Base-by-base conservation (phyloP, 2,329 filamentous ascomycete species). In the Colletotrichum sansevieriae region DNA sequence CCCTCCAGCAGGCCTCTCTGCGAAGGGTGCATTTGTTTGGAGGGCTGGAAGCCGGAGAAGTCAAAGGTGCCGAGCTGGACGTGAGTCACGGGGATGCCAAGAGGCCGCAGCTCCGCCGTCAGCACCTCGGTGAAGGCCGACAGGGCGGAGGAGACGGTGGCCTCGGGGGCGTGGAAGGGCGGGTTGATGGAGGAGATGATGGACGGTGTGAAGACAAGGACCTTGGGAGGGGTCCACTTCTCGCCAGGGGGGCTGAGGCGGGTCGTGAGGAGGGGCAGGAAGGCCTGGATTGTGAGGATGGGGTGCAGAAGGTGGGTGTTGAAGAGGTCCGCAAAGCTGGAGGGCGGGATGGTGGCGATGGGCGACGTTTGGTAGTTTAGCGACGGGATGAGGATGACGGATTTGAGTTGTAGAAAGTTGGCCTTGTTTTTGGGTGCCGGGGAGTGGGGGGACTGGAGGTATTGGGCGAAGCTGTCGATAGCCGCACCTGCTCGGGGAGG, bases 1-100 rank as follows among this genome's bases (percentile, higher is more conserved):
- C 82, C 79, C 10, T 83, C 79, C 39, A 84, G 77, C 22, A 82
- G 75, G 25, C 76, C 80, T 47, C 80, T 78, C 52, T 78, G 74
- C 52, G 72, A 68, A 74, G 76, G 78, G 74, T 75, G 79, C 69
- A 80, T 74, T 47, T 75, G 51, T 78, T 82, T 80, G 13, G 83
- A 77, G 33, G 85, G 86, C 2, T 85, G 85, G 79, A 91, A 90
- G 71, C 90, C 85, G 7, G 90, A 89, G 74, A 95, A 90, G 79
- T 98, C 95, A 77, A 99, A 94, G 22, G 93, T 95, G 67, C 96
- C 96, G 2, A 98, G 89, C 79, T 95, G 94, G 77, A 99, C 86
- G 76, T 98, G 94, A 2, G 92, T 92, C 20, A 98, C 92, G 44
- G 91, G 88, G 61, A 98, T 91, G 60, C 86, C 87, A 41, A 96